Base-by-base conservation (phyloP, 495 filamentous ascomycete species). In the Penicillium maclennaniae region DNA sequence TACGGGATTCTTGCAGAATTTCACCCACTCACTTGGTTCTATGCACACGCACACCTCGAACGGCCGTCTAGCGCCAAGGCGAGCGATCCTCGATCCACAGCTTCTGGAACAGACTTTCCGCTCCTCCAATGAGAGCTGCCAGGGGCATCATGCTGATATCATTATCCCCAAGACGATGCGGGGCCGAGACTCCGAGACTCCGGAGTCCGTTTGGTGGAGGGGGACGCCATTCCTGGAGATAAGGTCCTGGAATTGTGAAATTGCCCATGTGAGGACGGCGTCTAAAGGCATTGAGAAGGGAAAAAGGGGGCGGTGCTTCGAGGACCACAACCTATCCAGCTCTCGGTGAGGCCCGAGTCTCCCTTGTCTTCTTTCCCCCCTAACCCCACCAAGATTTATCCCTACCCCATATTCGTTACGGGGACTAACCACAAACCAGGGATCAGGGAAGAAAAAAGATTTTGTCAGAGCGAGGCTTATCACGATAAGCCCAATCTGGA, bases 61-160 rank as follows among this genome's bases (percentile, higher is more conserved):
- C 4, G 19, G 8, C 15, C 61, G 55, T 23, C 60, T 61, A 64
- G 58, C 62, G 67, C 69, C 69, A 70, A 72, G 68, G 48, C 63
- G 54, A 63, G 55, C 43, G 69, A 73, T 73, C 70, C 51, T 46
- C 61, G 59, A 62, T 69, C 70, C 70, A 71, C 69, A 73, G 51
- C 69, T 73, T 73, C 70, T 72, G 67, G 70, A 73, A 73, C 50
- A 61, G 55, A 53, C 20, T 25, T 27, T 6, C 44, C 41, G 28
- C 46, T 53, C 5, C 21, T 10, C 65, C 70, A 70, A 69, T 69
- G 20, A 59, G 1, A 43, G 14, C 14, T 31, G 2, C 15, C 6
- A 58, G 42, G 48, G 31, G 42, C 58, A 59, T 65, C 68, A 69
- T 58, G 58, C 65, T 73, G 69, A 73, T 70, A 69, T 73, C 70